These are phyloP conservation scores for Yamadazyma aaseri DNA, from an alignment of 1,139 yeast species.

Conservation along the genomic window DNA sequence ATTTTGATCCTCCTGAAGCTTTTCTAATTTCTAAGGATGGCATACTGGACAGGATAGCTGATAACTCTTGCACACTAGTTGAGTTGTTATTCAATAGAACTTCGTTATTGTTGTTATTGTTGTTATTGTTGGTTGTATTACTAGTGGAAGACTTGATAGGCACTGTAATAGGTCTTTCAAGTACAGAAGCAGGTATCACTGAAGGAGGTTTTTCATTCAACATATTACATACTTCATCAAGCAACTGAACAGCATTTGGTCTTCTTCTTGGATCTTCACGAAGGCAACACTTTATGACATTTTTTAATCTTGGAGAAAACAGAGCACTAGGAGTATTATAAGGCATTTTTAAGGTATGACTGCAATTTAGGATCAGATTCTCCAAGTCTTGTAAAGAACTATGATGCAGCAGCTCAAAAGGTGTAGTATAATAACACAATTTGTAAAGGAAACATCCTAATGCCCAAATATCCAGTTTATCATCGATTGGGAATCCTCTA, in stretches of 20 bases:
- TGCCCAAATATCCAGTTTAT: slow-evolving; percentile 83
- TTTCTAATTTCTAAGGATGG: slow-evolving; percentile 11
- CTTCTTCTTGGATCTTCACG: slow-evolving; percentile 69
- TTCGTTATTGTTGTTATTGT: background rate
- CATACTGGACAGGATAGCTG: slow-evolving; percentile 3
- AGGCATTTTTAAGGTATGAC: slow-evolving; percentile 34
- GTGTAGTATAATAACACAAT: slow-evolving; percentile 76
- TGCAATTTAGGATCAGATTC: slow-evolving; percentile 34
- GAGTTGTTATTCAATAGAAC: background rate
- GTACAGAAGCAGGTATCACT: slow-evolving; percentile 31
- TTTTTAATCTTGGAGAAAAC: slow-evolving; percentile 48
- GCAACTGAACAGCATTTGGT: slow-evolving; percentile 70
- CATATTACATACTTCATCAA: slow-evolving; percentile 67
- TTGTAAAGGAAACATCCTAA: slow-evolving; percentile 76
- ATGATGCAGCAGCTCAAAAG: slow-evolving; percentile 67
- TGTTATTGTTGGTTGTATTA: background rate
- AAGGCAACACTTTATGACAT: slow-evolving; percentile 59
- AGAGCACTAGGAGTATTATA: slow-evolving; percentile 38
- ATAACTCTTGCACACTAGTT: background rate
- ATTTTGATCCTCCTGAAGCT: slow-evolving; percentile 6
- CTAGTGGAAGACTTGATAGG: slow-evolving; percentile 1
- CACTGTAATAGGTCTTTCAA: slow-evolving; percentile 13
- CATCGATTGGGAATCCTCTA: slow-evolving; percentile 66
- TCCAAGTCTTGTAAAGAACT: slow-evolving; percentile 40
- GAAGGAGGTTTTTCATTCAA: slow-evolving; percentile 56